Evolutionary conservation across 2,329 filamentous ascomycete species (phyloP), one percentile per base, ranked within the genome.

Genomic region (Ilyonectria sp.): DNA sequence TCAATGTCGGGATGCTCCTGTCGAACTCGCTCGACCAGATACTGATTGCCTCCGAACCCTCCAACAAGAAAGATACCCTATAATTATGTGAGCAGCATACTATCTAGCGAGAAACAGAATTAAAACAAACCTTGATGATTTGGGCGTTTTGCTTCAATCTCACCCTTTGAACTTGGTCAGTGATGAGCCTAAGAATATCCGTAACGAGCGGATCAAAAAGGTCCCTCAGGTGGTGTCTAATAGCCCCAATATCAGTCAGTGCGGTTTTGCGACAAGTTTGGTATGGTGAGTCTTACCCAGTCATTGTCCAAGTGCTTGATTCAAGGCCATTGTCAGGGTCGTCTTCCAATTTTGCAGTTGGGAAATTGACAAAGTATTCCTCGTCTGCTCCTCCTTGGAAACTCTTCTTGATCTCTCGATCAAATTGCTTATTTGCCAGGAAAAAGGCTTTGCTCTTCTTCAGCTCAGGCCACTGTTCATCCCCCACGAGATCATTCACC

Each of bases 1-100:
- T 74, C 68, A 3, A 80, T 74, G 1, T 62, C 63, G 0, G 72
- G 67, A 10, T 78, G 70, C 6, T 69, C 64, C 6, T 63, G 60
- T 19, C 77, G 54, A 7, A 82, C 60, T 2, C 73, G 72, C 8
- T 69, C 66, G 54, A 74, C 78, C 9, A 83, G 78, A 63, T 81
- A 82, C 17, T 76, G 75, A 3, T 76, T 82, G 4, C 74, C 67
- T 1, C 81, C 81, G 37, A 83, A 80, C 0, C 82, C 82, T 2
- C 81, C 81, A 0, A 83, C 81, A 0, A 83, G 74, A 10, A 82
- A 63, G 5, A 83, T 79, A 0, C 77, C 59, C 66, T 69, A 35
- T 3, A 59, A 33, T 2, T 47, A 5, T 44, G 23, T 23, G 23
- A 23, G 23, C 13, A 33, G 33, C 13, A 23, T 23, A 3, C 23